phyloP scores from a whole-genome alignment of 148 eudicot species.

The Rhododendron williamsianum region DNA sequence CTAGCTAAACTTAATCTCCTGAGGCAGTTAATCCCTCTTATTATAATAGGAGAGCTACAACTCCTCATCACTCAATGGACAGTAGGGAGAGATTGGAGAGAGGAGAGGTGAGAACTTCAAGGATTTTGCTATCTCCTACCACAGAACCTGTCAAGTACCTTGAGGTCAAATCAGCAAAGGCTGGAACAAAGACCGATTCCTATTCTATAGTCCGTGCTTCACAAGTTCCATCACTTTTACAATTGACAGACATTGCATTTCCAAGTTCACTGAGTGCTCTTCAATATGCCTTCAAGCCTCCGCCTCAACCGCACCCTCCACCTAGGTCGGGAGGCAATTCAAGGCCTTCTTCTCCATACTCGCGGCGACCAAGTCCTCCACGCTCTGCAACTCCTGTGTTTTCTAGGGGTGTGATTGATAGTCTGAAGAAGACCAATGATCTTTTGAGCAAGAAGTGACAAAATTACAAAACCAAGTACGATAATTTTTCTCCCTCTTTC shows the following conservation, averaged over 20 bases:
- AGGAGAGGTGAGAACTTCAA: conserved; percentile 37
- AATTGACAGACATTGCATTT: conserved; percentile 61
- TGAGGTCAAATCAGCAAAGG: conserved; percentile 52
- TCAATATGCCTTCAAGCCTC: conserved; percentile 58
- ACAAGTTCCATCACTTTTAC: conserved; percentile 65
- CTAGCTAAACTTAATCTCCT: conserved; percentile 51
- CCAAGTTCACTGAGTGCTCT: conserved; percentile 69
- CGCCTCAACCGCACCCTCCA: conserved; percentile 25
- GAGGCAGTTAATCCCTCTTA: conserved; percentile 25
- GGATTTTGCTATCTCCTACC: conserved; percentile 39
- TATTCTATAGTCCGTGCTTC: conserved; percentile 61
- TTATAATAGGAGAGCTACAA: conserved; percentile 29
- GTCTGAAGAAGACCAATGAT: conserved; percentile 75
- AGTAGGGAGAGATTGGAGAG: conserved; percentile 36
- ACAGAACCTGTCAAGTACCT: conserved; percentile 69
- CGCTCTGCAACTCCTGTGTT: conserved; percentile 54
- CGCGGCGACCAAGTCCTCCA: conserved; percentile 73
- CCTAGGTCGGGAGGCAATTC: conserved; percentile 28
- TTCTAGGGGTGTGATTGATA: conserved; percentile 70
- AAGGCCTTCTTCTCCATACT: conserved; percentile 55
- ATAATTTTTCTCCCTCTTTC: not conserved
- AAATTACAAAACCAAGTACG: conserved; percentile 73
- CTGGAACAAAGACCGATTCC: conserved; percentile 35
- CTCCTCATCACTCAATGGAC: conserved; percentile 42
- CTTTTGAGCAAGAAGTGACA: conserved; percentile 67